phyloP scores from a whole-genome alignment of 805 yeast species.

The Metschnikowia dekortorum region DNA sequence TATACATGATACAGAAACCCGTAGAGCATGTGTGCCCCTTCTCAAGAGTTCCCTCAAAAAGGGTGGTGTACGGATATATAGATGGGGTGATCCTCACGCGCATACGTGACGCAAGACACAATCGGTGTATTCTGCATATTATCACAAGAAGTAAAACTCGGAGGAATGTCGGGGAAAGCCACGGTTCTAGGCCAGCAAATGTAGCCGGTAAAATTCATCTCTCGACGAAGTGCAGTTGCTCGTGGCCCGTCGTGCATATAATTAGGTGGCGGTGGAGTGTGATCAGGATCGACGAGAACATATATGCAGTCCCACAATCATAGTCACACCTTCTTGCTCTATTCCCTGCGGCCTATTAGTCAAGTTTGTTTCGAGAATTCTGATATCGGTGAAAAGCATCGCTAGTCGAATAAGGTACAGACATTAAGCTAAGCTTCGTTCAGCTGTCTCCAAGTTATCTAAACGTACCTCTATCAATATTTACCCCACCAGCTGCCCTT shows the following conservation, averaged over 20 bases:
- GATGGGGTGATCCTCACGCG: neutral
- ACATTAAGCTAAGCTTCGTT: neutral
- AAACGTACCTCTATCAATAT: neutral
- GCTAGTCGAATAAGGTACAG: neutral
- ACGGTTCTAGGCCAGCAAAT: too few species aligned
- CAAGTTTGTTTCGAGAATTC: neutral
- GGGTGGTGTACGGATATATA: neutral
- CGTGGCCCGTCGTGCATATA: neutral
- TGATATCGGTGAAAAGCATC: neutral
- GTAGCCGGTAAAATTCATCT: too few species aligned
- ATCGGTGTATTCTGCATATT: too few species aligned
- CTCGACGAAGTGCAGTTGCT: too few species aligned
- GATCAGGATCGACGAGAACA: slow-evolving; percentile 1
- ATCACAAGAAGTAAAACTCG: too few species aligned
- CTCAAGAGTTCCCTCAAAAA: too few species aligned
- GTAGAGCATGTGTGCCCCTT: too few species aligned
- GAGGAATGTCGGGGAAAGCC: too few species aligned
- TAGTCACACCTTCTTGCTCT: slow-evolving; percentile 1
- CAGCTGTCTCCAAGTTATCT: neutral
- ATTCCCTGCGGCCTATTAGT: neutral
- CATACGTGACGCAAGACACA: neutral
- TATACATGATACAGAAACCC: too few species aligned
- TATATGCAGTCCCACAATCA: neutral
- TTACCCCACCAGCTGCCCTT: neutral
- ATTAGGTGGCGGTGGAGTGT: neutral